Conservation (phyloP, 1,139 yeast genomes). For the Taphrina communis region DNA sequence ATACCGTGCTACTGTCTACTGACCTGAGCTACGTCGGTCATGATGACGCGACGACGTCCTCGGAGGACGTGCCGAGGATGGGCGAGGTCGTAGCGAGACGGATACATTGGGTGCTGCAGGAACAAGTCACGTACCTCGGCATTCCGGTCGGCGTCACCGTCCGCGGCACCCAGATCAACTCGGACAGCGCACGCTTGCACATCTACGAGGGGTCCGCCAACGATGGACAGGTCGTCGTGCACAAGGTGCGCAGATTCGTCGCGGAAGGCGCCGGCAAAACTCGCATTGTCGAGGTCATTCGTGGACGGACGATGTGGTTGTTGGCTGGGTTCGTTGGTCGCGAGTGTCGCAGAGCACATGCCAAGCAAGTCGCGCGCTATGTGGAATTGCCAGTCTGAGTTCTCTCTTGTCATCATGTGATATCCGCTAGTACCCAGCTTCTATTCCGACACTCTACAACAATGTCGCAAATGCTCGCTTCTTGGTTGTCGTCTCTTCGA, state of each 20-base stretch:
- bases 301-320: slow-evolving; percentile 27
- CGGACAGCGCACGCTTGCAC: slow-evolving; percentile 7
- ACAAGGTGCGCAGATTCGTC: slow-evolving; percentile 29
- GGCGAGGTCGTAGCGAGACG: slow-evolving; percentile 11
- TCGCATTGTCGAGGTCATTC: slow-evolving; percentile 18
- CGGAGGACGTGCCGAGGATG: not conserved
- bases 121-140: slow-evolving; percentile 22
- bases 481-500: slow-evolving; percentile 61
- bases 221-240: slow-evolving; percentile 17
- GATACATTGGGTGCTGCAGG: slow-evolving; percentile 21
- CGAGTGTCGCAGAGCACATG: slow-evolving; percentile 34
- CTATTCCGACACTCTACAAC: not conserved
- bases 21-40: slow-evolving; percentile 16
- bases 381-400: slow-evolving; percentile 1
- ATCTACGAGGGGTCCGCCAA: slow-evolving; percentile 32
- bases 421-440: slow-evolving; percentile 8
- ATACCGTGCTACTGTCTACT: slow-evolving; percentile 1
- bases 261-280: not conserved
- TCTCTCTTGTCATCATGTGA: not conserved
- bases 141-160: slow-evolving; percentile 17
- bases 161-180: slow-evolving; percentile 26
- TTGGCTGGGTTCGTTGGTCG: slow-evolving; percentile 21
- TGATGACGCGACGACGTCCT: not conserved
- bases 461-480: slow-evolving; percentile 66
- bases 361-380: slow-evolving; percentile 24